Conservation (phyloP, 2,329 filamentous ascomycete genomes). For the Myriosclerotinia scirpicola region DNA sequence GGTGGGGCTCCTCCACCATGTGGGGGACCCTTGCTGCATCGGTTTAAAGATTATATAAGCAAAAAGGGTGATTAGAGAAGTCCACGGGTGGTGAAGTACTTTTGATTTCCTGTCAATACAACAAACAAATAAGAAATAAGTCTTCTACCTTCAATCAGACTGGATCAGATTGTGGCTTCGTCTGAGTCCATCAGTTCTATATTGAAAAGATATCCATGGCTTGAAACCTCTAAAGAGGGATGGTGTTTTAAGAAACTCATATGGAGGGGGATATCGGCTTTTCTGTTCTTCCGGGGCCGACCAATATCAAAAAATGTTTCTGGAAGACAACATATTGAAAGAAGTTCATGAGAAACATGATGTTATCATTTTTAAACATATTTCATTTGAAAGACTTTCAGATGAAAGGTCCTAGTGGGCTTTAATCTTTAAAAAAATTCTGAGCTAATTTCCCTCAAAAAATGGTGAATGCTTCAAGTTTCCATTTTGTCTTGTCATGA, state of each 20-base stretch:
- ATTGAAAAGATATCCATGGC: no score
- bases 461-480: not conserved
- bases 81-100: not conserved
- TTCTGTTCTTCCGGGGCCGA: constrained; percentile 13
- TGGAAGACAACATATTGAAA: not conserved
- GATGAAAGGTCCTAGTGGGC: constrained; percentile 5
- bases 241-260: not conserved
- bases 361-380: not conserved
- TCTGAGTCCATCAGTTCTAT: not conserved
- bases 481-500: not conserved
- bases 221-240: not conserved
- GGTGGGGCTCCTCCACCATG: constrained; percentile 15
- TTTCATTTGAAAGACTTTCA: not conserved
- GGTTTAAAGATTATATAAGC: constrained; percentile 3
- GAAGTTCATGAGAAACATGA: not conserved
- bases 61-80: not conserved
- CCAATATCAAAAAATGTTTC: constrained; percentile 17
- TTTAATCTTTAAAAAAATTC: not conserved
- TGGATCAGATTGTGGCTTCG: not conserved
- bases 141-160: not conserved
- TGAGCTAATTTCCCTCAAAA: not conserved
- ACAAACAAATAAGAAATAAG: not conserved
- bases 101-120: not conserved
- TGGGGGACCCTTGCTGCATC: constrained; percentile 12
- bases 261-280: not conserved